Conservation (phyloP, 1,284 basidiomycete genomes). For the Papiliotrema nemorosa region DNA sequence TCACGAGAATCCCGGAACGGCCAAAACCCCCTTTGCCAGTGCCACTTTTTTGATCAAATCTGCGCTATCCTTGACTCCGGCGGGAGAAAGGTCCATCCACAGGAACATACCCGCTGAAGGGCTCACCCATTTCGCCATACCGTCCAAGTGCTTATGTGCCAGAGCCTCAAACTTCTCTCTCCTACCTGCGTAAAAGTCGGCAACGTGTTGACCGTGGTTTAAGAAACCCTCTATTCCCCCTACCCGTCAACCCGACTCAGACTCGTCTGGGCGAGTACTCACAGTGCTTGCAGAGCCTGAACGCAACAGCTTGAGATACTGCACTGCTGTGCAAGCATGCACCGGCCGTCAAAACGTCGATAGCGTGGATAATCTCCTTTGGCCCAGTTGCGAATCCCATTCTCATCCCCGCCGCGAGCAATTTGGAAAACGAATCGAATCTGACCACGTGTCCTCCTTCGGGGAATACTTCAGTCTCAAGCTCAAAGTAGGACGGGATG, state of each 20-base stretch:
- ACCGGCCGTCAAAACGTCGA: constrained; percentile 66
- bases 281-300: constrained; percentile 68
- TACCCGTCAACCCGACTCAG: not conserved
- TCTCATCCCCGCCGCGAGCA: constrained; percentile 67
- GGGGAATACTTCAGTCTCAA: constrained; percentile 57
- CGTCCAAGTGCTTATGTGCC: constrained; percentile 68
- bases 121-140: constrained; percentile 73
- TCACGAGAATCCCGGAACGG: constrained; percentile 66
- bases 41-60: constrained; percentile 74
- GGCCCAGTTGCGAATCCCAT: constrained; percentile 79
- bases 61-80: constrained; percentile 60
- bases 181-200: constrained; percentile 73
- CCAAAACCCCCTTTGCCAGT: constrained; percentile 75
- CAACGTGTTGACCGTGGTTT: constrained; percentile 66
- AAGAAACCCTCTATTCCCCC: constrained; percentile 71
- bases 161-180: constrained; percentile 73
- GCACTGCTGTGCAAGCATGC: constrained; percentile 76
- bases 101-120: constrained; percentile 91
- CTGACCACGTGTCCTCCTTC: constrained; percentile 71
- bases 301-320: constrained; percentile 72
- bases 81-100: constrained; percentile 59
- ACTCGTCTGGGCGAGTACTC: constrained; percentile 3
- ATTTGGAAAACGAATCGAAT: constrained; percentile 85
- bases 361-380: constrained; percentile 64
- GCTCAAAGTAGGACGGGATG: constrained; percentile 69